Percentiles rank a stretch among this genome's conserved stretches.
Conservation (phyloP, 73 alveolate species). For the Paramecium biaurelia region DNA sequence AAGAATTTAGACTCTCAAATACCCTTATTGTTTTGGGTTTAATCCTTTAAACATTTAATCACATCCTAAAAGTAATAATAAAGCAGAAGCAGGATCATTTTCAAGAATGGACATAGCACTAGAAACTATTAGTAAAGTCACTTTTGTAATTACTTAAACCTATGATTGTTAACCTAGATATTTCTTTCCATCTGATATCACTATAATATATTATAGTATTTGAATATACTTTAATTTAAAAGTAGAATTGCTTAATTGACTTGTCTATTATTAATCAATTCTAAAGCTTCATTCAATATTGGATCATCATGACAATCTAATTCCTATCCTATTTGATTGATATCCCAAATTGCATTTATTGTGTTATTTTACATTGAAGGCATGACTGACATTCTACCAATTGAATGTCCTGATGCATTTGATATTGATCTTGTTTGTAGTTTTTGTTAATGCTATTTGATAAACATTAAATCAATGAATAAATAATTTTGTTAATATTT, state of each 20-base stretch:
- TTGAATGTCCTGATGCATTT: neutral
- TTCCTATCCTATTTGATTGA: neutral
- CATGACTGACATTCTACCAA: neutral
- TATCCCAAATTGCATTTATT: conserved; percentile 5
- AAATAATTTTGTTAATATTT: too few relatives aligned
- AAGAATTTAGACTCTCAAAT: neutral
- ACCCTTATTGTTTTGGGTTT: neutral
- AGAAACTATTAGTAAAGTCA: neutral
- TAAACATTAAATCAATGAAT: neutral
- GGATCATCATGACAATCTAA: conserved; percentile 37
- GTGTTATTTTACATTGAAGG: neutral
- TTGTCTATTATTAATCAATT: neutral
- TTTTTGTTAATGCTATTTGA: neutral
- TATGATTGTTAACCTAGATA: conserved; percentile 20
- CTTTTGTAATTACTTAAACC: neutral
- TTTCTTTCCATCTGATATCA: neutral
- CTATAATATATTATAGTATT: neutral
- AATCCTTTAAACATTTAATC: conserved; percentile 29
- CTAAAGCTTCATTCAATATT: neutral
- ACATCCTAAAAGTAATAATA: conserved; percentile 1
- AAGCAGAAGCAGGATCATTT: conserved; percentile 18
- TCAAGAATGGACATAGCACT: conserved; percentile 37
- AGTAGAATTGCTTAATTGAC: neutral
- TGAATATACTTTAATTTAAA: neutral
- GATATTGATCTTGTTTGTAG: neutral